Percentiles rank a stretch among this genome's conserved stretches.
phyloP scores from a whole-genome alignment of 2,329 filamentous ascomycete genomes.

The Pseudocercospora cruenta region DNA sequence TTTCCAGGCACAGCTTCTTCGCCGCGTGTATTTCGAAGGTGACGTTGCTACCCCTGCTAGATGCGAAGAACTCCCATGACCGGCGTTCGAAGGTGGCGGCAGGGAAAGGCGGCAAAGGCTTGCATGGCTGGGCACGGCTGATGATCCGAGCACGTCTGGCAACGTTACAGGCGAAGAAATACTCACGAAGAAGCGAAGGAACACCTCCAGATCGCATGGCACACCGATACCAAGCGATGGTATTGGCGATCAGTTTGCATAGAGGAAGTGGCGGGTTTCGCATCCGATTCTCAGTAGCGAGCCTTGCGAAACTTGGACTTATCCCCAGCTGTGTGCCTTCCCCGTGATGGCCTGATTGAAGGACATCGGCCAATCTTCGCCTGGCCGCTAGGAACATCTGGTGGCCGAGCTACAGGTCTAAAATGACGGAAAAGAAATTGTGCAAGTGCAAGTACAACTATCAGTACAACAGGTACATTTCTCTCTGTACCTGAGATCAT shows the following conservation, averaged over 20 bases:
- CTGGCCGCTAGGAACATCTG: not conserved
- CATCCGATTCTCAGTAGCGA: too few species aligned
- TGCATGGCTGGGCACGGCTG: conserved; percentile 5
- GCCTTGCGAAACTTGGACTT: too few species aligned
- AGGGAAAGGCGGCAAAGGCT: conserved; percentile 1
- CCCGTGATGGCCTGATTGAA: not conserved
- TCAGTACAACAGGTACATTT: not conserved
- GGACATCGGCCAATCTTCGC: not conserved
- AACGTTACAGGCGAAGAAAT: not conserved
- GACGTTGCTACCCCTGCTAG: not conserved
- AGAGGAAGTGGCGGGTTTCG: not conserved
- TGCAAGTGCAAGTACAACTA: not conserved
- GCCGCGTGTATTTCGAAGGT: not conserved
- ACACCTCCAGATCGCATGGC: not conserved
- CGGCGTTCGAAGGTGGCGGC: not conserved
- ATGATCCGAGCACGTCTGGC: not conserved
- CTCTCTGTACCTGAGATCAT: not conserved
- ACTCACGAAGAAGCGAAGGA: not conserved
- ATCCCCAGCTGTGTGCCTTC: not conserved
- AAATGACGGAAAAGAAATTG: not conserved
- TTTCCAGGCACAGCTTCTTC: not conserved
- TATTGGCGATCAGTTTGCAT: not conserved
- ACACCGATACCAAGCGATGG: not conserved
- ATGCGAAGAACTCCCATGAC: not conserved
- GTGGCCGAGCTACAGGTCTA: too few species aligned